Evolutionary conservation across 306 rosid species (phyloP).

Genomic region (Quercus wislizeni): DNA sequence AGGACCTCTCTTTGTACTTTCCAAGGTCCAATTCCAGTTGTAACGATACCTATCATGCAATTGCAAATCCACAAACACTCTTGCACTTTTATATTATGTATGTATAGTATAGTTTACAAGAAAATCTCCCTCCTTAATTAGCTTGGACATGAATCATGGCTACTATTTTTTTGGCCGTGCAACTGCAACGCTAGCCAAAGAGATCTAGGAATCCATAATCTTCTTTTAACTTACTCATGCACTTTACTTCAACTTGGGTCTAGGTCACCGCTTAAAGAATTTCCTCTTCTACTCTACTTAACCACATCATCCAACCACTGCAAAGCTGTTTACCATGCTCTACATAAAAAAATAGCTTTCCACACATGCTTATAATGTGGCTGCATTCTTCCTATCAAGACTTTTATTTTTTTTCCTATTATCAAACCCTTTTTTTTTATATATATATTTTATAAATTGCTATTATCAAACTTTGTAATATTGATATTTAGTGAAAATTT

Average conservation of each 20-base stretch:
- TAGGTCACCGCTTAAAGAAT: conserved; percentile 3
- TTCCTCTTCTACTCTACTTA: background rate
- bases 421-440: too few relatives aligned
- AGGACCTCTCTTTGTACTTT: conserved; percentile 41
- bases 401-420: too few relatives aligned
- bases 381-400: too few relatives aligned
- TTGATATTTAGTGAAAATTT: too few relatives aligned
- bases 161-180: conserved; percentile 26
- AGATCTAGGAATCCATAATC: conserved; percentile 35
- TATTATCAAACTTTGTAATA: too few relatives aligned
- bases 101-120: conserved; percentile 9
- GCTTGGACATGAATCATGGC: conserved; percentile 46
- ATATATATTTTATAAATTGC: too few relatives aligned
- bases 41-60: conserved; percentile 23
- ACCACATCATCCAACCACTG: conserved; percentile 2
- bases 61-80: conserved; percentile 18
- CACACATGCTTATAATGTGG: background rate
- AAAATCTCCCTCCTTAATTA: conserved; percentile 41
- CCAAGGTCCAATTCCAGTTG: conserved; percentile 60
- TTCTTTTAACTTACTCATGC: conserved; percentile 38
- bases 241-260: conserved; percentile 4
- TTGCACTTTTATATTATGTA: conserved; percentile 15
- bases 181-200: conserved; percentile 14
- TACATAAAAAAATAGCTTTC: background rate
- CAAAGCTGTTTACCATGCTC: background rate